These are phyloP conservation scores for Fusarium subglutinans DNA, from an alignment of 2,329 filamentous ascomycete genomes.

Conservation along the genomic window DNA sequence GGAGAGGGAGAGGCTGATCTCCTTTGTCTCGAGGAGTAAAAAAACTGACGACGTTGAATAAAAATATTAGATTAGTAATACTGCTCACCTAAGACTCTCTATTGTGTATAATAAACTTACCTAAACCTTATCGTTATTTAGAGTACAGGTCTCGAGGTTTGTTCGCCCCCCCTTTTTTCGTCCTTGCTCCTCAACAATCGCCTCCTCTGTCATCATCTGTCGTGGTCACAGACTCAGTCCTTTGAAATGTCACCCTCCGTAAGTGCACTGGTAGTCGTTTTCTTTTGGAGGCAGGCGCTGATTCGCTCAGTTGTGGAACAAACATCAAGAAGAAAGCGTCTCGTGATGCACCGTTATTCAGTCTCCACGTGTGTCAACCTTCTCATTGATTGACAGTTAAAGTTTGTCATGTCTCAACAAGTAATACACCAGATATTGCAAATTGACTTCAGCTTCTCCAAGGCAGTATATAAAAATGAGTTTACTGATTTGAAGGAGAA, in stretches of 20 bases:
- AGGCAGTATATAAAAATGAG: neutral
- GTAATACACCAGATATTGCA: neutral
- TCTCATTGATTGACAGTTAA: neutral
- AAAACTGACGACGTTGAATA: neutral
- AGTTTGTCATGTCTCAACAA: neutral
- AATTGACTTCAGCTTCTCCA: neutral
- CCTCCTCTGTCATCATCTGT: neutral
- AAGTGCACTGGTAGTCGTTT: neutral
- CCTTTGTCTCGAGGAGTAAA: neutral
- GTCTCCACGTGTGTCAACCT: neutral
- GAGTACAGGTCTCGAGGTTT: neutral
- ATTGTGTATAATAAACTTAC: neutral
- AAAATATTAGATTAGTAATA: neutral
- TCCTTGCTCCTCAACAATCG: neutral
- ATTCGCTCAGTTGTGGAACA: neutral
- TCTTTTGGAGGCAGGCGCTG: neutral
- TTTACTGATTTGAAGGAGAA: neutral
- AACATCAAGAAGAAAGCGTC: neutral
- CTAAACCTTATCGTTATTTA: neutral
- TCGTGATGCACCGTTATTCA: neutral
- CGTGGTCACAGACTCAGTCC: neutral
- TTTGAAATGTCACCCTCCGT: neutral
- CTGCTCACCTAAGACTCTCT: neutral
- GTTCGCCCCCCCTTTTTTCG: neutral
- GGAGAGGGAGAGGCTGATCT: neutral